Evolutionary conservation across 306 rosid genomes (phyloP).

Genomic region (Vicia sativa): DNA sequence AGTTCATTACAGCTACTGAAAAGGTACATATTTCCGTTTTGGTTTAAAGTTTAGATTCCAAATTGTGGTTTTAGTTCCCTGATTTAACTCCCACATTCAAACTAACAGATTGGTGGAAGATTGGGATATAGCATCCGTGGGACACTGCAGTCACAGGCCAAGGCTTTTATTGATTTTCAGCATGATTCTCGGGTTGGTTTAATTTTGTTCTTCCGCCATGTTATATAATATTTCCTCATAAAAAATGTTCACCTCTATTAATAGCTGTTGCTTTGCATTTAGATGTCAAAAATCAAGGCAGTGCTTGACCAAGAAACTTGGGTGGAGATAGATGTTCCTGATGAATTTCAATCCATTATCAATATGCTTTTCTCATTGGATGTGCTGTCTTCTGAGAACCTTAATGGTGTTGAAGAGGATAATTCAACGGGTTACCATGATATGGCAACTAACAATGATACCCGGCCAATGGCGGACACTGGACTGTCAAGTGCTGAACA

Average conservation of each 20-base stretch:
- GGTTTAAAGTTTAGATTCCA: conserved; percentile 21
- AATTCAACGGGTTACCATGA: conserved; percentile 47
- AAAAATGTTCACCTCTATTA: conserved; percentile 34
- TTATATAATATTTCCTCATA: conserved; percentile 9
- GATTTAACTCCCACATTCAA: conserved; percentile 38
- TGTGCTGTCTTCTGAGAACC: conserved; percentile 51
- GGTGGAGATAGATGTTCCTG: conserved; percentile 99
- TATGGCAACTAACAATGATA: conserved; percentile 45
- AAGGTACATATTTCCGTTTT: conserved; percentile 56
- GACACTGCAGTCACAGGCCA: conserved; percentile 95
- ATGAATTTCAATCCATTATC: conserved; percentile 89
- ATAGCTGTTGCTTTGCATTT: conserved; percentile 39
- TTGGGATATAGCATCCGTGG: conserved; percentile 99
- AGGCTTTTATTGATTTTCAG: conserved; percentile 95
- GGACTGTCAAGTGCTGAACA: conserved; percentile 49
- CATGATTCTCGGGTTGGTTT: conserved; percentile 95
- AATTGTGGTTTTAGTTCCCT: conserved; percentile 37
- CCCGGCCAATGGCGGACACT: conserved; percentile 38
- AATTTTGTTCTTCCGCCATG: conserved; percentile 12
- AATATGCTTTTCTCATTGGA: conserved; percentile 58
- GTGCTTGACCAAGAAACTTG: conserved; percentile 99
- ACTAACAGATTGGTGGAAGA: conserved; percentile 95
- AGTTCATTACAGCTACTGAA: conserved; percentile 89
- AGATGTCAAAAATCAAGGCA: conserved; percentile 96
- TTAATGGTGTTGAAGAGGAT: conserved; percentile 58